Evolutionary conservation across 2,329 filamentous ascomycete genomes (phyloP), one percentile per base, ranked within the genome.

Genomic region (Scedosporium boydii): DNA sequence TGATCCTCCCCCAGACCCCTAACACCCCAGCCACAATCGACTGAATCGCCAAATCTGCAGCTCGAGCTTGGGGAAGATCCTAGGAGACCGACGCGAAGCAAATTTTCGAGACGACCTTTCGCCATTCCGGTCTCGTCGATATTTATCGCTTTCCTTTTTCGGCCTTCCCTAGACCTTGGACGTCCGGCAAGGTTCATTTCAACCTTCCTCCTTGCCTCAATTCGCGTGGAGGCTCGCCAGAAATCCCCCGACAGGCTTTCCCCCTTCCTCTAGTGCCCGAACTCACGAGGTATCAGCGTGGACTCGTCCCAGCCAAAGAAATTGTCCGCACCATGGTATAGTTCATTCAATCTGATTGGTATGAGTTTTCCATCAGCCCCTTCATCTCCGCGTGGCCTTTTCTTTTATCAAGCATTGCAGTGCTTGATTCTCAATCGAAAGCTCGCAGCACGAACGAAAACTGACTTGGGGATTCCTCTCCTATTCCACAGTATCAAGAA

Each of bases 281-380:
- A 55, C 51, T 55, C 51, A 6, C 51, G 51, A 55, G 51, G 51
- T 55, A 26, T 55, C 51, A 55, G 51, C 51, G 51, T 55, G 51
- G 51, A 55, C 51, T 55, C 23, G 21, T 55, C 51, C 18, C 23
- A 55, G 51, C 51, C 51, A 55, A 55, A 55, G 51, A 55, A 55
- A 55, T 27, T 7, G 51, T 14, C 51, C 51, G 23, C 51, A 55
- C 51, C 51, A 55, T 55, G 51, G 18, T 23, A 55, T 55, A 55
- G 51, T 27, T 26, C 23, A 27, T 27, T 23, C 51, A 55, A 23
- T 18, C 23, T 55, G 51, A 55, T 55, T 55, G 51, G 51, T 55
- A 55, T 55, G 51, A 48, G 16, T 48, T 23, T 48, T 48, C 21
- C 16, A 14, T 48, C 44, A 18, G 44, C 44, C 44, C 44, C 21